These are phyloP conservation scores for Hypoxylon sp. DNA, from an alignment of 2,329 filamentous ascomycete species.

Conservation along the genomic window DNA sequence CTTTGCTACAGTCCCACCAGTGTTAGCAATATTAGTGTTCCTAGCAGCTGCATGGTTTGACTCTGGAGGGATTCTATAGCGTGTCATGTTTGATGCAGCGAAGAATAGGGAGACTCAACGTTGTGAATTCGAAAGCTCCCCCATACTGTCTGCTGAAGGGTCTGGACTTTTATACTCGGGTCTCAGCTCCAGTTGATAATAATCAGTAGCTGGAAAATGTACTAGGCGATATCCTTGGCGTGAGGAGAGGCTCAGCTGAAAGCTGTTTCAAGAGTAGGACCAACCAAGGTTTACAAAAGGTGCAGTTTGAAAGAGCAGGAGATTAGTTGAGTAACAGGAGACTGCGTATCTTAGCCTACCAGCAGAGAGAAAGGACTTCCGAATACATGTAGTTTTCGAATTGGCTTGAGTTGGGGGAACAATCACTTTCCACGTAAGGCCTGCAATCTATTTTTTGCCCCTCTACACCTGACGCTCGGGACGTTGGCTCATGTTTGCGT, in stretches of 20 bases:
- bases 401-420: not conserved
- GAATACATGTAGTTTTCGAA: not conserved
- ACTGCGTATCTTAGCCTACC: conserved; percentile 48
- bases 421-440: conserved; percentile 9
- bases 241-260: conserved; percentile 48
- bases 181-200: conserved; percentile 7
- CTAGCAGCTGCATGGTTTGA: conserved; percentile 33
- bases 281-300: conserved; percentile 43
- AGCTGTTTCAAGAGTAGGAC: conserved; percentile 38
- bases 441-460: conserved; percentile 32
- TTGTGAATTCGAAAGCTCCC: conserved; percentile 39
- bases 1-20: conserved; percentile 33
- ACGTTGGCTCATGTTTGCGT: conserved; percentile 32
- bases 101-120: conserved; percentile 48
- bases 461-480: conserved; percentile 26
- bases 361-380: conserved; percentile 17
- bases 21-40: conserved; percentile 44
- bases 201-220: not conserved
- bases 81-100: conserved; percentile 50
- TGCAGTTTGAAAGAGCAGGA: conserved; percentile 19
- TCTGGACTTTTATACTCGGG: conserved; percentile 44
- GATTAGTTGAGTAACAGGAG: conserved; percentile 33
- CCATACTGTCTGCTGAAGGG: conserved; percentile 44
- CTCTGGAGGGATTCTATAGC: conserved; percentile 43
- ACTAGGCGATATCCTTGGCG: conserved; percentile 24